Conservation (phyloP, 169 alveolate species). For the Neospora caninum region DNA sequence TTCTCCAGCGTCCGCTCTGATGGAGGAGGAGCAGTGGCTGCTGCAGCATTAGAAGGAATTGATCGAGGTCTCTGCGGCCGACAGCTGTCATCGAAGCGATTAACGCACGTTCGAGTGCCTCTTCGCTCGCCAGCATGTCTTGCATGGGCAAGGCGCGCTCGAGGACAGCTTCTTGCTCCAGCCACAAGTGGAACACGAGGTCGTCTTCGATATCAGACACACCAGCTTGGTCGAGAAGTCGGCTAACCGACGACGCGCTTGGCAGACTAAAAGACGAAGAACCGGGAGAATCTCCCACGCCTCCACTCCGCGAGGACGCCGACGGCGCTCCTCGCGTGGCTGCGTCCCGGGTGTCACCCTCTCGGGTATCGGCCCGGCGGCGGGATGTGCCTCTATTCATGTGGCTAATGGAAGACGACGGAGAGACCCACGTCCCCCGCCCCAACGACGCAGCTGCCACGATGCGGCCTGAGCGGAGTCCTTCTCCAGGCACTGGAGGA, state of each 20-base stretch:
- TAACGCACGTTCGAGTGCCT: constrained; percentile 14
- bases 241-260: not conserved
- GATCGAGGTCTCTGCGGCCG: not conserved
- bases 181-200: constrained; percentile 16
- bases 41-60: constrained; percentile 11
- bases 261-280: not conserved
- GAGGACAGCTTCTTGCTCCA: constrained; percentile 10
- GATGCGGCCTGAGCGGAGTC: no score
- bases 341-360: not conserved
- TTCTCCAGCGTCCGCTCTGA: not conserved
- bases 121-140: not conserved
- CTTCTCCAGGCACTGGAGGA: not conserved
- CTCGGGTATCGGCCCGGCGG: not conserved
- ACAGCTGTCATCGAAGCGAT: not conserved
- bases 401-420: not conserved
- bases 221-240: not conserved
- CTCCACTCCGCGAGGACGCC: not conserved
- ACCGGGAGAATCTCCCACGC: not conserved
- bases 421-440: not conserved
- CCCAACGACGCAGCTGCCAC: no score
- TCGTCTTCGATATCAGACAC: constrained; percentile 2
- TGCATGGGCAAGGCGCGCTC: not conserved
- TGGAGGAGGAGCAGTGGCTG: constrained; percentile 25
- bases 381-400: not conserved
- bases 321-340: not conserved